These are phyloP conservation scores for Filobasidium uniguttulatum DNA, from an alignment of 1,284 basidiomycete genomes.

Conservation along the genomic window DNA sequence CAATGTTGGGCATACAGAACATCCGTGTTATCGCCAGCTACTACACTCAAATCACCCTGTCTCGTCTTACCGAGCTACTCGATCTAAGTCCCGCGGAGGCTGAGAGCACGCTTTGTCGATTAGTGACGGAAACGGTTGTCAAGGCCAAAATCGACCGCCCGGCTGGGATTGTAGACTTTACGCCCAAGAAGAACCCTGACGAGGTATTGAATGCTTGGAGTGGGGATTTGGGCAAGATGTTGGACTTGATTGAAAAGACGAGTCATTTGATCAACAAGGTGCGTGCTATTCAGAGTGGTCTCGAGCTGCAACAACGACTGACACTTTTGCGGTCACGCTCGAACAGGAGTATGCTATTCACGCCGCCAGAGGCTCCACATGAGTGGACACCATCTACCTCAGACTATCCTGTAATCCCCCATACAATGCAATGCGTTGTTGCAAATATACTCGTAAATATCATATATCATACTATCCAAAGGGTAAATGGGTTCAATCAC, in stretches of 20 bases:
- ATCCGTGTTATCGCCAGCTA: conserved; percentile 88
- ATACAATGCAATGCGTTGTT: not conserved
- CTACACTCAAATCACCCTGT: conserved; percentile 82
- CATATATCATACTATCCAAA: too few species aligned
- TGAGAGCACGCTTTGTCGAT: conserved; percentile 71
- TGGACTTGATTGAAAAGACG: conserved; percentile 41
- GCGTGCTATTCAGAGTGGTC: conserved; percentile 9
- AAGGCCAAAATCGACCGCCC: conserved; percentile 93
- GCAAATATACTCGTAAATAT: too few species aligned
- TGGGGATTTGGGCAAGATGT: conserved; percentile 78
- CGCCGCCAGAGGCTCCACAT: conserved; percentile 16
- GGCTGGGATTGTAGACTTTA: conserved; percentile 75
- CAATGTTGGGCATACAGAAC: conserved; percentile 48
- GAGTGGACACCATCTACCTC: not conserved
- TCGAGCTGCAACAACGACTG: not conserved
- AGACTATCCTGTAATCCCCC: not conserved
- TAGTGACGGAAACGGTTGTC: conserved; percentile 81
- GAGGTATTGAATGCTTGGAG: conserved; percentile 96
- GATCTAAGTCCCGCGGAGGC: conserved; percentile 71
- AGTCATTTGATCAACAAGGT: conserved; percentile 43
- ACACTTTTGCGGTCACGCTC: not conserved
- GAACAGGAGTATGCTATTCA: conserved; percentile 28
- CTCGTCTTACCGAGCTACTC: conserved; percentile 70
- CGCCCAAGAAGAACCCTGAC: conserved; percentile 57
- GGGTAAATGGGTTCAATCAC: not conserved